These are phyloP conservation scores for Strigomonas galati DNA, from an alignment of 208 protist genomes.

Conservation along the genomic window DNA sequence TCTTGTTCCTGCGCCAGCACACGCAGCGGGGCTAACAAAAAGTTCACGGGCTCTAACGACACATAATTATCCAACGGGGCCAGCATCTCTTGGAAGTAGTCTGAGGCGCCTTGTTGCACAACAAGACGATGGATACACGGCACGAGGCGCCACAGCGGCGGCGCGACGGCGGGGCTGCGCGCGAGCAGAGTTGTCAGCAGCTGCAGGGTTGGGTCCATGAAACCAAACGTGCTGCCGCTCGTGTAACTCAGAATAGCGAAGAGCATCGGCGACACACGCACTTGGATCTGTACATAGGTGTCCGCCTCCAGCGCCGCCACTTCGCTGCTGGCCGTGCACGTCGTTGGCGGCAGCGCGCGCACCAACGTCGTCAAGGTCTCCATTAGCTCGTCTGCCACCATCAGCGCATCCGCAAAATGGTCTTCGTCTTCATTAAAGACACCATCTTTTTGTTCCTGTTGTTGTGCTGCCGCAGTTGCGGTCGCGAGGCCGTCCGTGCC, in stretches of 20 bases:
- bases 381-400: slow-evolving; percentile 80
- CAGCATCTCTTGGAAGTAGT: slow-evolving; percentile 88
- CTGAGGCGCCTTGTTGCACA: slow-evolving; percentile 53
- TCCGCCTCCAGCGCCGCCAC: slow-evolving; percentile 24
- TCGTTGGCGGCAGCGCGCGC: slow-evolving; percentile 48
- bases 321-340: not conserved
- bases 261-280: slow-evolving; percentile 64
- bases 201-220: slow-evolving; percentile 81
- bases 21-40: slow-evolving; percentile 45
- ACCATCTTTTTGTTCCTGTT: not conserved
- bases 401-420: slow-evolving; percentile 52
- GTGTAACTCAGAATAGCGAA: slow-evolving; percentile 63
- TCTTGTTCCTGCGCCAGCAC: slow-evolving; percentile 25
- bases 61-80: slow-evolving; percentile 90
- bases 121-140: slow-evolving; percentile 65
- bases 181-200: slow-evolving; percentile 84
- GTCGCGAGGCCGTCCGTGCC: slow-evolving; percentile 1
- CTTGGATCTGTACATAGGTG: slow-evolving; percentile 65
- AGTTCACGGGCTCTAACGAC: slow-evolving; percentile 62
- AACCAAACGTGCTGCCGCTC: slow-evolving; percentile 68
- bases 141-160: slow-evolving; percentile 61
- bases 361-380: slow-evolving; percentile 80
- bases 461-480: not conserved
- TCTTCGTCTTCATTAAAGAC: slow-evolving; percentile 43
- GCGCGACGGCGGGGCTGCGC: slow-evolving; percentile 61